A percentile compares a stretch with the other conserved stretches of the same genome.
These are phyloP conservation scores for Ephemerocybe angulata DNA, from an alignment of 768 basidiomycete species.

Conservation along the genomic window DNA sequence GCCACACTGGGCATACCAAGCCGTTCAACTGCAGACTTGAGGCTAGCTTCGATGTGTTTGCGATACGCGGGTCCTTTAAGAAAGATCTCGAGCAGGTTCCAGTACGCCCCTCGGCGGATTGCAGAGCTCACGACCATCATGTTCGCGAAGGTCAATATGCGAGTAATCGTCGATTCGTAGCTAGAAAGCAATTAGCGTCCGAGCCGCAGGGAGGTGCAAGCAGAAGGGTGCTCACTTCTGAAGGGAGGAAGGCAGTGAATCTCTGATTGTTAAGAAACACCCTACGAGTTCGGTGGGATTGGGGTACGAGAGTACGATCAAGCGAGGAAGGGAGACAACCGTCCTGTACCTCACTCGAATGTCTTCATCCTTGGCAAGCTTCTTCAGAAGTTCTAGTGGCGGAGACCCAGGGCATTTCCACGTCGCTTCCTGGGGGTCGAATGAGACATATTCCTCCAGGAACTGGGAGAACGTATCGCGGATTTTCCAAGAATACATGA, in stretches of 20 bases:
- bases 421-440: constrained; percentile 47
- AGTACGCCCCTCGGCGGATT: constrained; percentile 78
- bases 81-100: constrained; percentile 79
- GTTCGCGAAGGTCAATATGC: constrained; percentile 68
- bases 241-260: constrained; percentile 41
- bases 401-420: neutral
- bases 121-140: constrained; percentile 75
- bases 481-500: constrained; percentile 19
- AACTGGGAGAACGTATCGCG: constrained; percentile 65
- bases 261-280: constrained; percentile 45
- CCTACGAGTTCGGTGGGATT: constrained; percentile 29
- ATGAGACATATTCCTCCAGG: constrained; percentile 57
- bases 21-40: constrained; percentile 58
- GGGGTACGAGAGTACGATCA: constrained; percentile 51
- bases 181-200: constrained; percentile 31
- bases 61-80: constrained; percentile 36
- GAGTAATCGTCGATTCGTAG: constrained; percentile 73
- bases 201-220: neutral
- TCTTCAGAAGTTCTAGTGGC: constrained; percentile 28
- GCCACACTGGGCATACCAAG: constrained; percentile 62
- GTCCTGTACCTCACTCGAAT: constrained; percentile 81
- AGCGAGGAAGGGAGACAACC: constrained; percentile 52
- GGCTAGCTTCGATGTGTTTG: constrained; percentile 44
- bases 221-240: constrained; percentile 35
- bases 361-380: constrained; percentile 54